Evolutionary conservation across 768 basidiomycete genomes (phyloP).

Genomic region (Pulveroboletus frians): DNA sequence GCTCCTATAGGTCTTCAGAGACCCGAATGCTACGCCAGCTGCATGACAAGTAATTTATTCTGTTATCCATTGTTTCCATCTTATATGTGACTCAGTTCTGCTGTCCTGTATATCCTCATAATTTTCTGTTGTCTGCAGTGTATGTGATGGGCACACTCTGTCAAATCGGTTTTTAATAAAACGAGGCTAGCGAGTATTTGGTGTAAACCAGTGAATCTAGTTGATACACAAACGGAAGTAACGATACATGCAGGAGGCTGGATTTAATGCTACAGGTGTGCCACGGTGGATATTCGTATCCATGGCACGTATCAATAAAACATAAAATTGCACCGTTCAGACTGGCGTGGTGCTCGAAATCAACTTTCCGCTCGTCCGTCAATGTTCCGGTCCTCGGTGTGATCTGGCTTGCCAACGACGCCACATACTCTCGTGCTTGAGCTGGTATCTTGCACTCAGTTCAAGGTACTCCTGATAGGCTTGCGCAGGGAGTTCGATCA

Average conservation of each 20-base stretch:
- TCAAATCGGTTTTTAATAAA: background rate
- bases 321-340: background rate
- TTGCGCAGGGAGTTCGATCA: slow-evolving; percentile 59
- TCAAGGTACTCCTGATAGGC: slow-evolving; percentile 56
- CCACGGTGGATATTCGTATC: slow-evolving; percentile 7
- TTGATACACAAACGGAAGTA: slow-evolving; percentile 16
- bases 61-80: slow-evolving; percentile 11
- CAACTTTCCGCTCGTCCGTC: background rate
- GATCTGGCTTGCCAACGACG: slow-evolving; percentile 38
- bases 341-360: background rate
- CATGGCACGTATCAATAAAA: background rate
- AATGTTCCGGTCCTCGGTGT: slow-evolving; percentile 6
- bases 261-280: slow-evolving; percentile 21
- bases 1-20: slow-evolving; percentile 38
- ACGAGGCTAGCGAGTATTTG: background rate
- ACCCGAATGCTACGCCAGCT: slow-evolving; percentile 32
- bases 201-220: slow-evolving; percentile 1
- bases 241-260: slow-evolving; percentile 12
- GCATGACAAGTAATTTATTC: slow-evolving; percentile 25
- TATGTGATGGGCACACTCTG: background rate
- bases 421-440: slow-evolving; percentile 58
- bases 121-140: slow-evolving; percentile 3
- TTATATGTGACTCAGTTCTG: slow-evolving; percentile 7
- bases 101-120: slow-evolving; percentile 8
- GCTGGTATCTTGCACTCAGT: slow-evolving; percentile 47